Evolutionary conservation across 2,329 filamentous ascomycete species (phyloP), one percentile per base, ranked within the genome.

Genomic region (Diaporthe destruens): DNA sequence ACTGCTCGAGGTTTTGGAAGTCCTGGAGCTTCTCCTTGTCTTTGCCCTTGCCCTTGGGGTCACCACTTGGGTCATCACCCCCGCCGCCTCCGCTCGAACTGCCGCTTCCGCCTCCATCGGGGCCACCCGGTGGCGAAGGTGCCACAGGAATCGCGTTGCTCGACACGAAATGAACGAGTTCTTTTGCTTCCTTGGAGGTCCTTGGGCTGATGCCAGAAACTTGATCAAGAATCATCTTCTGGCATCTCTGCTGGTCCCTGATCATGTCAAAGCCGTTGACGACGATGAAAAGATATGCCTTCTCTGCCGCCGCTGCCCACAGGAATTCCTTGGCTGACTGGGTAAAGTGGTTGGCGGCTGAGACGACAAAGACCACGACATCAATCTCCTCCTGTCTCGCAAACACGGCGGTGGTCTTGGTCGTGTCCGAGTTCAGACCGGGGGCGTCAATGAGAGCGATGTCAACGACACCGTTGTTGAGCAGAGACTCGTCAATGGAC

Each of bases 311-410:
- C 1, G 96, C 96, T 66, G 96, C 96, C 87, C 94, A 93, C 75
- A 99, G 98, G 79, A 99, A 99, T 78, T 99, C 96, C 82, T 94
- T 97, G n/a, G 96, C 95, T 0, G 96, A 98, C 70, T 97, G 91
- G 0, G 96, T 99, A 80, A 99, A 98, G 82, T 99, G 96, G 76
- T 99, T 99, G 34, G 96, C 95, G 2, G 96, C 96, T 14, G 95
- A 98, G 6, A 99, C 96, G 44, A 99, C 96, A 78, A 99, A 99
- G 0, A 99, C 95, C 0, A 99, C 96, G 0, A 99, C 96, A 78
- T 99, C 96, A 75, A 99, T 99, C 83, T 99, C 96, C 81, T 99
- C 96, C 80, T 99, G 96, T 72, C 96, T 89, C 32, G 96, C 96
- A 81, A 99, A 99, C 8, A 99, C 93, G 25, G 96, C 96, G 1